Percentiles rank a stretch among this genome's conserved stretches.
Evolutionary conservation across 164 flowering plant species (phyloP).

Genomic region (Umbilicus rupestris): DNA sequence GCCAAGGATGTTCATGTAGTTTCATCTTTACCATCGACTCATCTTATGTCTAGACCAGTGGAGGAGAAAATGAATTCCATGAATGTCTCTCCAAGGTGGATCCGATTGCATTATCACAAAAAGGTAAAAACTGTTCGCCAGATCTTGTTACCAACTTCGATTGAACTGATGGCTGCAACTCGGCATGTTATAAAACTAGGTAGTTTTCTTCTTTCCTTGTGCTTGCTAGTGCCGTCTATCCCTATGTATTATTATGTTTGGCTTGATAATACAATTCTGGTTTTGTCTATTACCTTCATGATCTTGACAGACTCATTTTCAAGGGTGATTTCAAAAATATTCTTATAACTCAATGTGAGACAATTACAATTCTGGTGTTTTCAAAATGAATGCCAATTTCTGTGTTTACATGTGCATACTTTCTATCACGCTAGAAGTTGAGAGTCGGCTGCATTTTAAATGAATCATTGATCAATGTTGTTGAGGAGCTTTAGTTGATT

Average conservation of each 20-base stretch:
- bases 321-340: no score
- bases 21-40: constrained; percentile 87
- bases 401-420: neutral
- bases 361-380: neutral
- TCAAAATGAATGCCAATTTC: neutral
- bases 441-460: neutral
- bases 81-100: constrained; percentile 77
- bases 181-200: no score
- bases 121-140: constrained; percentile 33
- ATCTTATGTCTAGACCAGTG: constrained; percentile 83
- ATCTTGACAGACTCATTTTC: neutral
- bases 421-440: neutral
- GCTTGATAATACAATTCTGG: neutral
- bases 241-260: neutral
- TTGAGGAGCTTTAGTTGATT: neutral
- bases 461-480: neutral
- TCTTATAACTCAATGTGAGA: no score
- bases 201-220: neutral
- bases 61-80: constrained; percentile 81
- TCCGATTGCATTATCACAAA: constrained; percentile 61
- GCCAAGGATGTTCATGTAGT: constrained; percentile 67
- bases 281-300: neutral
- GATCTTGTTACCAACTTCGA: neutral
- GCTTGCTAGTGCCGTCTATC: neutral
- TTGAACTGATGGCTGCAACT: neutral